phyloP scores from a whole-genome alignment of 1,284 basidiomycete species.

The Rhizoctonia solani region DNA sequence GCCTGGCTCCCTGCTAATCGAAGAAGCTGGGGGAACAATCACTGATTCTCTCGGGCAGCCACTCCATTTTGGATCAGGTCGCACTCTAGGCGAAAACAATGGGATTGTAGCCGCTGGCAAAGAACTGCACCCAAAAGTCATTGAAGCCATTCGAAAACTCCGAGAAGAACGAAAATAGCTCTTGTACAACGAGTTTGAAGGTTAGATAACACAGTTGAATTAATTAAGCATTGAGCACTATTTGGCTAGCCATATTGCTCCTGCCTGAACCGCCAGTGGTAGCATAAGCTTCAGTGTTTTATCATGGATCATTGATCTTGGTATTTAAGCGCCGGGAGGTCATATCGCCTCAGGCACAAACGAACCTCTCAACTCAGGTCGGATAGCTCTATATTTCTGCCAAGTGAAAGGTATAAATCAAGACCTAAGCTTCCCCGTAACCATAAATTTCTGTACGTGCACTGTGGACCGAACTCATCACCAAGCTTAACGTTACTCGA shows the following conservation, averaged over 20 bases:
- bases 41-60: constrained; percentile 79
- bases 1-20: constrained; percentile 80
- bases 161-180: constrained; percentile 51
- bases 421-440: too few species aligned
- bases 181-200: not conserved
- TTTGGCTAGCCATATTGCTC: too few species aligned
- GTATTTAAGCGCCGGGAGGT: too few species aligned
- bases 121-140: constrained; percentile 62
- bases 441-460: too few species aligned
- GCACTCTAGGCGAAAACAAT: constrained; percentile 84
- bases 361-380: too few species aligned
- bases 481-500: too few species aligned
- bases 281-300: not conserved
- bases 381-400: too few species aligned
- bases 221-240: not conserved
- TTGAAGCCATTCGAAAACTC: constrained; percentile 76
- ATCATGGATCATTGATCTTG: not conserved
- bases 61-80: constrained; percentile 86
- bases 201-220: not conserved
- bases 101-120: constrained; percentile 82
- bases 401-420: too few species aligned
- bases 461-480: too few species aligned
- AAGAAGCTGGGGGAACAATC: constrained; percentile 87
- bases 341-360: too few species aligned
- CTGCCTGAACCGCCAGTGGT: too few species aligned